phyloP scores from a whole-genome alignment of 768 basidiomycete genomes.

The Pleurotus tuoliensis region DNA sequence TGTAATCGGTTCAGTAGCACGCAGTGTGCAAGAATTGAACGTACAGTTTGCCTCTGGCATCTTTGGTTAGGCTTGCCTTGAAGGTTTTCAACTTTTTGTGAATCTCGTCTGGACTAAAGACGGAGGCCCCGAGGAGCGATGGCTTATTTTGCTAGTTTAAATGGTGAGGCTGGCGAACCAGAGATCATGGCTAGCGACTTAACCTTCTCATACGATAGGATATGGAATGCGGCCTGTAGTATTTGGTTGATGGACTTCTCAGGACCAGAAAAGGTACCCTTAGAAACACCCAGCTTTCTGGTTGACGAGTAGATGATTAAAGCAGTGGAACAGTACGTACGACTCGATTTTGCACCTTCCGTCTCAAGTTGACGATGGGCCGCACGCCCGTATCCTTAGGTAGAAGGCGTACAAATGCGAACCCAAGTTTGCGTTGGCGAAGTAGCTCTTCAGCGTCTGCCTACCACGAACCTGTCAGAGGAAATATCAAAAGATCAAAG shows the following conservation, averaged over 20 bases:
- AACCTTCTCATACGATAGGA: conserved; percentile 87
- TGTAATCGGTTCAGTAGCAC: not conserved
- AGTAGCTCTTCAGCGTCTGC: conserved; percentile 61
- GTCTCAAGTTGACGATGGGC: conserved; percentile 87
- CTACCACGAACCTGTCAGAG: conserved; percentile 29
- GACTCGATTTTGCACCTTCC: conserved; percentile 34
- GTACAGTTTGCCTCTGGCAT: conserved; percentile 48
- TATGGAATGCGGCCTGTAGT: conserved; percentile 79
- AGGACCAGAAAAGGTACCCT: conserved; percentile 26
- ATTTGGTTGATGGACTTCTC: conserved; percentile 83
- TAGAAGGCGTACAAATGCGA: conserved; percentile 81
- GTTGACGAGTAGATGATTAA: not conserved
- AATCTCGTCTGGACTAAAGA: conserved; percentile 80
- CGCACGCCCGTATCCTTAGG: conserved; percentile 95
- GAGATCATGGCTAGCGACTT: conserved; percentile 5
- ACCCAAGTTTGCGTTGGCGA: conserved; percentile 71
- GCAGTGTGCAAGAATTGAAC: conserved; percentile 9
- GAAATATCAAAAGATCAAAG: not conserved
- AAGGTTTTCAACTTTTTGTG: conserved; percentile 70
- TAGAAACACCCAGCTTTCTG: not conserved
- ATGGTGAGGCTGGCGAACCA: no score
- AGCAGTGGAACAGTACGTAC: conserved; percentile 16
- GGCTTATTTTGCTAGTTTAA: conserved; percentile 53
- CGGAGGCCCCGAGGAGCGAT: conserved; percentile 71
- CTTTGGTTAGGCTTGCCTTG: conserved; percentile 47